A percentile compares a stretch with the other conserved stretches of the same genome.
Conservation (phyloP, 352 stramenopile genomes). For the Globisporangium irregulare region DNA sequence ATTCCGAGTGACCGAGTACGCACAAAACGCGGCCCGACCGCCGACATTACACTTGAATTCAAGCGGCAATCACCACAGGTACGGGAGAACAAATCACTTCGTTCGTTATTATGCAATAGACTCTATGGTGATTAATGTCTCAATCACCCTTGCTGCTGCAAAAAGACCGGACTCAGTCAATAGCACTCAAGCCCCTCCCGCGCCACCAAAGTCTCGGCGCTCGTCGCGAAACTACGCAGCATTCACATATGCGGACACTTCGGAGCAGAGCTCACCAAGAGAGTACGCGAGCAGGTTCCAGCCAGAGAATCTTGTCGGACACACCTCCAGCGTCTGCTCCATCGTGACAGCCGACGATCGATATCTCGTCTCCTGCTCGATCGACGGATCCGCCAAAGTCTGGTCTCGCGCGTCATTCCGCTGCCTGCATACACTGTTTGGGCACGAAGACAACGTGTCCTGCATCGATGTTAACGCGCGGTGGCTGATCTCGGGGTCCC, state of each 20-base stretch:
- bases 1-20: not conserved
- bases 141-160: not conserved
- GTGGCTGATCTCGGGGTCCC: conserved; percentile 69
- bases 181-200: conserved; percentile 2
- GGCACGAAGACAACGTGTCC: conserved; percentile 62
- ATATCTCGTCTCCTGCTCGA: conserved; percentile 62
- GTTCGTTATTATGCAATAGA: not conserved
- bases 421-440: conserved; percentile 64
- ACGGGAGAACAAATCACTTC: not conserved
- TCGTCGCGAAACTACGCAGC: conserved; percentile 8
- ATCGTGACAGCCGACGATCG: conserved; percentile 49
- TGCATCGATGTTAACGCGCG: conserved; percentile 41
- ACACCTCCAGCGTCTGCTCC: conserved; percentile 57
- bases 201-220: conserved; percentile 11
- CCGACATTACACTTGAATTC: not conserved
- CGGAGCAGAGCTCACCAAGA: not conserved
- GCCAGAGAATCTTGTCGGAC: conserved; percentile 50
- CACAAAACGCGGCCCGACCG: not conserved
- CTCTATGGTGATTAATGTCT: not conserved
- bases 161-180: not conserved
- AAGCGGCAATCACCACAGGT: not conserved
- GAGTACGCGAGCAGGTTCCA: conserved; percentile 14
- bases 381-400: conserved; percentile 68
- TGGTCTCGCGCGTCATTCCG: conserved; percentile 53
- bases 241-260: not conserved